A percentile compares a stretch with the other conserved stretches of the same genome.
These are phyloP conservation scores for Phyllachora maydis DNA, from an alignment of 2,329 filamentous ascomycete genomes.

Conservation along the genomic window DNA sequence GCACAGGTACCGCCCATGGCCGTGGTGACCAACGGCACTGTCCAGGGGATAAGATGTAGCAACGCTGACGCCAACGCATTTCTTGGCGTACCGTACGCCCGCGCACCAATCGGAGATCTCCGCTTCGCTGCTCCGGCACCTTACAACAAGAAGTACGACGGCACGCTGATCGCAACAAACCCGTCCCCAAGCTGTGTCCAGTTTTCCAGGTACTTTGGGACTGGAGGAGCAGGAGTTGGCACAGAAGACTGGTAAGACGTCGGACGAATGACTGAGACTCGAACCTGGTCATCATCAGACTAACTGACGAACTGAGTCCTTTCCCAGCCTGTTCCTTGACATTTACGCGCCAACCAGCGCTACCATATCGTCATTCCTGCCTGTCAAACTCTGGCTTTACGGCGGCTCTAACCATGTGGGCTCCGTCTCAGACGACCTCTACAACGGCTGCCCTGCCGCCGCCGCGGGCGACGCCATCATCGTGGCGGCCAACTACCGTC, in stretches of 20 bases:
- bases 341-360: background rate
- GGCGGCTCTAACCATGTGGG: background rate
- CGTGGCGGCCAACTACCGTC: conserved; percentile 15
- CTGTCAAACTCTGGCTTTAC: conserved; percentile 1
- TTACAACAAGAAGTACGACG: background rate
- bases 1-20: too few relatives aligned
- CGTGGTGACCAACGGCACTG: conserved; percentile 1
- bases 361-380: background rate
- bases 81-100: background rate
- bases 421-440: background rate
- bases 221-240: too few relatives aligned
- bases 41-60: background rate
- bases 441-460: conserved; percentile 1
- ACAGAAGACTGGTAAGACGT: too few relatives aligned
- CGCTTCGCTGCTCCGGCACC: conserved; percentile 1
- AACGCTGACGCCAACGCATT: background rate
- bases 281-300: too few relatives aligned
- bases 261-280: too few relatives aligned
- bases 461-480: conserved; percentile 9
- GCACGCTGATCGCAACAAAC: too few relatives aligned
- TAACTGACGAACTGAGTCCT: too few relatives aligned
- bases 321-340: conserved; percentile 1
- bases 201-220: too few relatives aligned
- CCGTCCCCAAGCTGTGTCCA: too few relatives aligned
- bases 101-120: conserved; percentile 1